These are phyloP conservation scores for Polyplosphaeria fusca DNA, from an alignment of 495 filamentous ascomycete species.

Conservation along the genomic window DNA sequence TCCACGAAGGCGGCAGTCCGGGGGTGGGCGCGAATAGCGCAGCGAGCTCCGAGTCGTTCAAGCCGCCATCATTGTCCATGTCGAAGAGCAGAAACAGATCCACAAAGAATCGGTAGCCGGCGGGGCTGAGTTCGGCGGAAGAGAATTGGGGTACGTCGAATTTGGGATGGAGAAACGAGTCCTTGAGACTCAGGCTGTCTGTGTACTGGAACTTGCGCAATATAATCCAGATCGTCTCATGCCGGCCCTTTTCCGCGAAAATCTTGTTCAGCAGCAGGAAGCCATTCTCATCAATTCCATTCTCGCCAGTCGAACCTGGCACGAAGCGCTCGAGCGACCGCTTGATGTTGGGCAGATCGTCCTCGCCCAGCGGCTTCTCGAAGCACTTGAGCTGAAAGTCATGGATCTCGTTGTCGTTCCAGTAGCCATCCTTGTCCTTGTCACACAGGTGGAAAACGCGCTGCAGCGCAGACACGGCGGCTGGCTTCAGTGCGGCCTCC, in stretches of 20 bases:
- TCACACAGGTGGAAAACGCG: constrained; percentile 94
- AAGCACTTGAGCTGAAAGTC: constrained; percentile 91
- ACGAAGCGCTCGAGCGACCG: constrained; percentile 66
- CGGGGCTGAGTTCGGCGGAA: constrained; percentile 89
- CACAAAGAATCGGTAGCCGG: constrained; percentile 95
- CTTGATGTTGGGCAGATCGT: constrained; percentile 87
- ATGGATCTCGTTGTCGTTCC: constrained; percentile 85
- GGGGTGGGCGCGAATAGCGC: constrained; percentile 92
- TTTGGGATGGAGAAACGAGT: constrained; percentile 86
- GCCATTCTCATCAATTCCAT: constrained; percentile 73
- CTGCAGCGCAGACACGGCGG: constrained; percentile 77
- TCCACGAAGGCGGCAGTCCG: constrained; percentile 80
- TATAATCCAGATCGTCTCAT: constrained; percentile 97
- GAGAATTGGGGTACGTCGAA: constrained; percentile 89
- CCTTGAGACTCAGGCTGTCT: constrained; percentile 84
- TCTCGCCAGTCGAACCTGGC: constrained; percentile 60
- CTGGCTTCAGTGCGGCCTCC: constrained; percentile 79
- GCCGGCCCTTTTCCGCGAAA: constrained; percentile 95
- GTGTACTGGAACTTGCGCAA: constrained; percentile 95
- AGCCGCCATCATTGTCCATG: constrained; percentile 93
- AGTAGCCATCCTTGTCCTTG: constrained; percentile 90
- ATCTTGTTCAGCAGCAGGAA: constrained; percentile 91
- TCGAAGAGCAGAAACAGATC: constrained; percentile 93
- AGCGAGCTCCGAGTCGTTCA: constrained; percentile 78
- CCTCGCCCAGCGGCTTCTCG: constrained; percentile 70